Evolutionary conservation across 495 filamentous ascomycete genomes (phyloP).

Genomic region (Hyaloscypha hepaticicola): DNA sequence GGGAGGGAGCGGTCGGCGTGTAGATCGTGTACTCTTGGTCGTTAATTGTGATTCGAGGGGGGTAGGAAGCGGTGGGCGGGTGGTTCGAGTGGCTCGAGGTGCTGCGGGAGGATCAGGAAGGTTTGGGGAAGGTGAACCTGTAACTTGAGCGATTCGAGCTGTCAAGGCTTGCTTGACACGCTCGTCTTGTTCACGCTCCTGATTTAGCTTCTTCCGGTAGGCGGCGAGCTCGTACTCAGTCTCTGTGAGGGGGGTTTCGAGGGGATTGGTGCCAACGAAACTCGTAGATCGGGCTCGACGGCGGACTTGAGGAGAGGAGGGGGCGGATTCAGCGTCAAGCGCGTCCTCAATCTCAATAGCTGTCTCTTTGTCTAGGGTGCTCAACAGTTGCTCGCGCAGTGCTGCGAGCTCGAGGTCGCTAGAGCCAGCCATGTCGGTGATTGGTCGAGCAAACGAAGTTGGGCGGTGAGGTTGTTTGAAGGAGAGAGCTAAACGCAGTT

Average conservation of each 20-base stretch:
- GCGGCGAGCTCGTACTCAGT: slow-evolving; percentile 1
- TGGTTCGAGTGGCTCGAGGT: too few relatives aligned
- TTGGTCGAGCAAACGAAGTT: too few relatives aligned
- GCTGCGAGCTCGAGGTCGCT: background rate
- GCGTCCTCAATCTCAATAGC: background rate
- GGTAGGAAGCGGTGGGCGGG: too few relatives aligned
- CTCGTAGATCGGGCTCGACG: slow-evolving; percentile 2
- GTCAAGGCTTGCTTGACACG: background rate
- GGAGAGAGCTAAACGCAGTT: background rate
- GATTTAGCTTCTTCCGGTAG: background rate
- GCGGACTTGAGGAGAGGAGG: background rate
- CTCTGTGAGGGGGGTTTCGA: slow-evolving; percentile 1
- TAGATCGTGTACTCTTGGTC: too few relatives aligned
- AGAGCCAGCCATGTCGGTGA: background rate
- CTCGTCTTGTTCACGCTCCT: background rate
- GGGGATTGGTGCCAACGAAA: slow-evolving; percentile 2
- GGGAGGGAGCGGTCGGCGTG: too few relatives aligned
- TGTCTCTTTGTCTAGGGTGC: background rate
- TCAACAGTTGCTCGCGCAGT: background rate
- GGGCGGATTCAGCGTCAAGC: background rate
- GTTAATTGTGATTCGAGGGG: too few relatives aligned
- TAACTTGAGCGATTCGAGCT: too few relatives aligned
- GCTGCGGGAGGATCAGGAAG: too few relatives aligned
- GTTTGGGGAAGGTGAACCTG: too few relatives aligned
- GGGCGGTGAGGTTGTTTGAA: background rate